Base-by-base conservation (phyloP, 140 eudicot species). In the Flaveria floridana region DNA sequence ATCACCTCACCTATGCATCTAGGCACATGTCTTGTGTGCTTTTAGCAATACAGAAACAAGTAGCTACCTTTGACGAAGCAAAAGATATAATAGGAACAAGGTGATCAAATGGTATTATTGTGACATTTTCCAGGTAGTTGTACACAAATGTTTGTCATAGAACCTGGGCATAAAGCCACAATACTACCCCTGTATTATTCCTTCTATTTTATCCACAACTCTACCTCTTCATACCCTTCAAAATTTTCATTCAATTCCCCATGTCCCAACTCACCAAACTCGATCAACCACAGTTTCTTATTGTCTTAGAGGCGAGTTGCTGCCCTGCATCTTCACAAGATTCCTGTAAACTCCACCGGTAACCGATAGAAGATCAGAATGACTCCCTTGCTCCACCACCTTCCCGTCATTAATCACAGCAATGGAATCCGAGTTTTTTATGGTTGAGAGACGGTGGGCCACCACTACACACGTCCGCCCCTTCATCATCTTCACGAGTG, bases 401-500 rank as follows among this genome's bases (percentile, higher is more conserved):
- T 63, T 78, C 23, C 88, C 88, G 74, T 81, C 84, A 47, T 81
- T 65, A 18, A 81, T 81, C 69, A 84, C 86, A 20, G 79, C 85
- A 34, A 84, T 84, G 3, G 86, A 69, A 41, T 39, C 73, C 1
- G 84, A 75, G 50, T 84, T 84, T 56, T 84, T 83, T 70, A 84
- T 84, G 7, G 88, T 84, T 23, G 88, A 84, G 23, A 84, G 75
- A 39, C 82, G 83, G 73, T 81, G 88, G 46, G 88, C 88, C 79
- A 84, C 86, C 70, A 78, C 84, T 3, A 84, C 78, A 58, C 86
- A 81, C 2, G 85, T 81, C 6, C 88, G 76, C 41, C 82, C 84
- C 0, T 71, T 65, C 88, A 84, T 84, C 85, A 84, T 81, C 73
- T 84, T 81, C 71, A 78, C 82, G 14, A 84, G 65, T 56, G 88